phyloP scores from a whole-genome alignment of 2,329 filamentous ascomycete genomes.

The Epichloe uncinata region DNA sequence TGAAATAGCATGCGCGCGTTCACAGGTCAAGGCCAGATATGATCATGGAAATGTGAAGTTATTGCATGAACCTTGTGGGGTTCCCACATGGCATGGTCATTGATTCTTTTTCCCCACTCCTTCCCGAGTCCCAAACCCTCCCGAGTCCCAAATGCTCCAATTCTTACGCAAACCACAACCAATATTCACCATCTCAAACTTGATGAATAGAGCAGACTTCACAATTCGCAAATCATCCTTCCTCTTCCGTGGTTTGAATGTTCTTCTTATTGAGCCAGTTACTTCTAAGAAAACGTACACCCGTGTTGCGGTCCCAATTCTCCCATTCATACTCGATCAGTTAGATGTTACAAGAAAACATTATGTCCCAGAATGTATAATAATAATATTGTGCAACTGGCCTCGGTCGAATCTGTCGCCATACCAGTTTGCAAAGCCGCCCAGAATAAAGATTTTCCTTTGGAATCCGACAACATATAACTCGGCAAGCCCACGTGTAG shows the following conservation, averaged over 20 bases:
- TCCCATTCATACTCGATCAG: background rate
- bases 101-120: too few species aligned
- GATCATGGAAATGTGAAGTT: too few species aligned
- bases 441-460: background rate
- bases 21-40: too few species aligned
- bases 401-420: background rate
- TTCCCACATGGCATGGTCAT: too few species aligned
- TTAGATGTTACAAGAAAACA: slow-evolving; percentile 6
- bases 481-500: background rate
- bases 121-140: too few species aligned
- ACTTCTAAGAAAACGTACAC: background rate
- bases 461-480: background rate
- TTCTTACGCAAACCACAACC: too few species aligned
- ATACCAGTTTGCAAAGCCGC: background rate
- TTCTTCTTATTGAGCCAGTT: background rate
- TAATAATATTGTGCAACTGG: background rate
- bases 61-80: too few species aligned
- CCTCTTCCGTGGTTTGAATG: background rate
- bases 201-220: too few species aligned
- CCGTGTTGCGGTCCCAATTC: background rate
- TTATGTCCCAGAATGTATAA: slow-evolving; percentile 3
- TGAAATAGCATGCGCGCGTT: too few species aligned
- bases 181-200: too few species aligned
- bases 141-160: too few species aligned
- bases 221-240: too few species aligned